Evolutionary conservation across 768 basidiomycete genomes (phyloP).

Genomic region (Guyanaporus albipodus): DNA sequence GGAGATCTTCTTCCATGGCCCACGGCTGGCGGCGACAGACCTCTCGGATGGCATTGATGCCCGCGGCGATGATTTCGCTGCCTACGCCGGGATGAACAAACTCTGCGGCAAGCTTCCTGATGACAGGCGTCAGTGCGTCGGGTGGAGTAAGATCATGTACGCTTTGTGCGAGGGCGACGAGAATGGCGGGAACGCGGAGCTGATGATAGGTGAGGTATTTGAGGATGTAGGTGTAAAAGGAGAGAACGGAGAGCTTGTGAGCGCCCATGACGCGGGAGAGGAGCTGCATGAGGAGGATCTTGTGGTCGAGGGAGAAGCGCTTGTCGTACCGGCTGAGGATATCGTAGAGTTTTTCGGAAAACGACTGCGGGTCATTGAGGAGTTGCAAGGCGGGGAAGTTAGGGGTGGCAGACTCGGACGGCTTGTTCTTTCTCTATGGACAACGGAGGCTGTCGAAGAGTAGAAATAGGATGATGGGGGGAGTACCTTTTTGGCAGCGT

Average conservation of each 20-base stretch:
- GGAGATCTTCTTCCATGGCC: constrained; percentile 93
- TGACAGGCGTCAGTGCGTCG: constrained; percentile 82
- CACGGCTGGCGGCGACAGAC: constrained; percentile 93
- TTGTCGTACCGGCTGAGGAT: constrained; percentile 82
- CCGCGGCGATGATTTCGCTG: constrained; percentile 91
- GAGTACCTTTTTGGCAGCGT: constrained; percentile 67
- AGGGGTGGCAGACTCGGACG: constrained; percentile 31
- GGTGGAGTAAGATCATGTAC: constrained; percentile 95
- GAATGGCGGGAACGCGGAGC: constrained; percentile 86
- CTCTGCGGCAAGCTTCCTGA: constrained; percentile 89
- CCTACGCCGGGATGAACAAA: constrained; percentile 98
- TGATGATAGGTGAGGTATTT: constrained; percentile 93
- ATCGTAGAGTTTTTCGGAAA: constrained; percentile 91
- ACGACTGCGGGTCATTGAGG: constrained; percentile 92
- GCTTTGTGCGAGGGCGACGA: constrained; percentile 90
- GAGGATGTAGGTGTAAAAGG: constrained; percentile 94
- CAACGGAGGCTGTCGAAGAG: constrained; percentile 29
- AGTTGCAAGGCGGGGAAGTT: constrained; percentile 94
- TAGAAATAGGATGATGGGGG: background rate
- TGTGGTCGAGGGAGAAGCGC: constrained; percentile 94
- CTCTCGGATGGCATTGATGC: constrained; percentile 93
- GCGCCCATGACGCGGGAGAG: constrained; percentile 89
- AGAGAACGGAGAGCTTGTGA: constrained; percentile 90
- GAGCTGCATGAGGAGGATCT: constrained; percentile 95
- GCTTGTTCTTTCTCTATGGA: constrained; percentile 34